Conservation (phyloP, 306 rosid genomes). For the Sechiopsis laciniata region DNA sequence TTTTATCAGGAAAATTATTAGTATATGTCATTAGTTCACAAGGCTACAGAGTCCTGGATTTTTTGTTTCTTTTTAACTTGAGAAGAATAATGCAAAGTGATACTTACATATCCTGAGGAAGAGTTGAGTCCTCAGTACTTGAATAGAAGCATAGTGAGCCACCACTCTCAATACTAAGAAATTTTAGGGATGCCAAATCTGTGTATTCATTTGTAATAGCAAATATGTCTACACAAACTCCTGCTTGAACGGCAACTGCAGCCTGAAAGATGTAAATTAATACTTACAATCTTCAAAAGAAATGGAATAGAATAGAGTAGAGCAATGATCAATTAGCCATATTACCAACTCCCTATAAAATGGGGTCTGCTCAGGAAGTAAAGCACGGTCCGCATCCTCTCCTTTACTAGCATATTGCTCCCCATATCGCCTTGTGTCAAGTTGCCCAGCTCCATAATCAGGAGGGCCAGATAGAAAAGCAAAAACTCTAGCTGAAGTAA, state of each 20-base stretch:
- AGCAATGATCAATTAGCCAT: conserved; percentile 19
- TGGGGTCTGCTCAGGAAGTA: conserved; percentile 96
- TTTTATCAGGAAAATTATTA: no score
- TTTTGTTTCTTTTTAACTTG: not conserved
- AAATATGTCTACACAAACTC: conserved; percentile 93
- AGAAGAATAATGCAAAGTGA: conserved; percentile 10
- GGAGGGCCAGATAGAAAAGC: conserved; percentile 93
- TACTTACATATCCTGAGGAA: conserved; percentile 96
- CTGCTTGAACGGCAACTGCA: conserved; percentile 94
- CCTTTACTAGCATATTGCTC: conserved; percentile 98
- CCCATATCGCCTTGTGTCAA: conserved; percentile 90
- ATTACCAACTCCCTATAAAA: conserved; percentile 85
- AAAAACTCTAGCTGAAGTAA: conserved; percentile 73
- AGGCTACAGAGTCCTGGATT: no score
- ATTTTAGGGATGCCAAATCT: conserved; percentile 88
- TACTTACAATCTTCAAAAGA: conserved; percentile 26
- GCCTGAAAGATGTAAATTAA: conserved; percentile 62
- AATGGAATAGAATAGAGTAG: not conserved
- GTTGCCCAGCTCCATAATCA: conserved; percentile 90
- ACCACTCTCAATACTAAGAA: conserved; percentile 86
- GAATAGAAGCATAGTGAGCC: conserved; percentile 78
- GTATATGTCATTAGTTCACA: no score
- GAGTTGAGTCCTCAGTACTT: conserved; percentile 81
- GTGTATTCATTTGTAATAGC: conserved; percentile 96
- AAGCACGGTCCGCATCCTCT: conserved; percentile 94